phyloP scores from a whole-genome alignment of 179 eudicot genomes.

The Corrigiola litoralis region DNA sequence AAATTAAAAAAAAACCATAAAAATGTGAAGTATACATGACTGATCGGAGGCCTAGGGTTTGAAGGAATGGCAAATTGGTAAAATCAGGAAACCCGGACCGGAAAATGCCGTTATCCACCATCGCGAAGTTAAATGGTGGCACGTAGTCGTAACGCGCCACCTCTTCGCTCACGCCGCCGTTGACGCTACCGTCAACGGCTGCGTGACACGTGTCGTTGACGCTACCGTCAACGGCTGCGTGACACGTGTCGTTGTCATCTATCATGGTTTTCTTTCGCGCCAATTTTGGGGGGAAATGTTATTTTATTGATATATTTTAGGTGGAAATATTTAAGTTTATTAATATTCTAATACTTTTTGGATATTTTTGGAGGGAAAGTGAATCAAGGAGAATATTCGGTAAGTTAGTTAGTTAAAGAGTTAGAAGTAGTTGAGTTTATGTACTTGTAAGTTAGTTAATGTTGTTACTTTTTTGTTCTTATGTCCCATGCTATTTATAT shows the following conservation, averaged over 20 bases:
- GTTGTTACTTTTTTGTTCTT: too few relatives aligned
- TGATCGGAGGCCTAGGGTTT: conserved; percentile 81
- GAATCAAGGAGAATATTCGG: too few relatives aligned
- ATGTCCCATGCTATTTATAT: too few relatives aligned
- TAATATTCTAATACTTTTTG: too few relatives aligned
- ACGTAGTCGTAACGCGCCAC: conserved; percentile 29
- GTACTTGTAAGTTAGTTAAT: too few relatives aligned
- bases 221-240: not conserved
- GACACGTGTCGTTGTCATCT: conserved; percentile 9
- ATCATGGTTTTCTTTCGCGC: conserved; percentile 17
- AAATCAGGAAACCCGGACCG: conserved; percentile 80
- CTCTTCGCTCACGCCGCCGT: conserved; percentile 23
- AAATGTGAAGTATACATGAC: conserved; percentile 42
- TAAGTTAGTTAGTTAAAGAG: too few relatives aligned
- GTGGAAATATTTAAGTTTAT: too few relatives aligned
- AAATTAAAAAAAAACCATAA: not conserved
- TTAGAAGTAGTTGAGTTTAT: too few relatives aligned
- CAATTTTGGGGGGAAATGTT: conserved; percentile 3
- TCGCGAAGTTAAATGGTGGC: conserved; percentile 74
- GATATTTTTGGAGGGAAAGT: too few relatives aligned
- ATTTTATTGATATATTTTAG: too few relatives aligned
- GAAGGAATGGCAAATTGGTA: conserved; percentile 58
- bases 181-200: not conserved
- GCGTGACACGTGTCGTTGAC: conserved; percentile 3
- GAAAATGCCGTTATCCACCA: conserved; percentile 80